Evolutionary conservation across 2,329 filamentous ascomycete genomes (phyloP), one percentile per base, ranked within the genome.

Genomic region (Sporothrix pseudoabietina): DNA sequence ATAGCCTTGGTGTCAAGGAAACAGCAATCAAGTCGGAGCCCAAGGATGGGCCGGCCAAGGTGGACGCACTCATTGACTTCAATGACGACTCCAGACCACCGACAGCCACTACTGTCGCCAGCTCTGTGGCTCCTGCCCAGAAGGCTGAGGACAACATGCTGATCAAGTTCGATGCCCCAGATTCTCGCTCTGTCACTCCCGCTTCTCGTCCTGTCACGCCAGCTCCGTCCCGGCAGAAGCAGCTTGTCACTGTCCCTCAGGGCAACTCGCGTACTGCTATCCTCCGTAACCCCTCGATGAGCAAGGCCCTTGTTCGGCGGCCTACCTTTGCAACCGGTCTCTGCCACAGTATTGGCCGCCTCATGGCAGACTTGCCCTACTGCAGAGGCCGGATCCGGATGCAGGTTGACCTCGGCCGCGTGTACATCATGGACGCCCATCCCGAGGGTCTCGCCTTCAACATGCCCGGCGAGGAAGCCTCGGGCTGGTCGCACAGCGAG

Each of bases 321-420:
- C 52, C 72, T 4, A 49, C n/a, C 0, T 74, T 76, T 54, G 19
- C 71, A 9, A 22, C 61, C 52, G 41, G 63, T 7, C 57, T 77
- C 4, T 74, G 30, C 59, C 44, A 32, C 30, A 32, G 69, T 75
- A 39, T 77, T 68, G 30, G 35, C 1, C 73, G 52, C 4, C 66
- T 79, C 9, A 55, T 78, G 9, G 61, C 32, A 1, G 73, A 73
- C 10, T 74, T 77, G 4, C 76, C 77, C 4, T 79, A 77, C 65
- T 63, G 74, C 8, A 59, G 70, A 9, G 77, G 78, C 35, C 77
- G 73, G n/a, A 54, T 80, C 14, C 71, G 72, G 6, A 59, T 80
- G 49, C 74, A 77, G 30, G 78, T 76, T 0, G 79, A 80, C 10
- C 71, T 81, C 10, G 80, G 80, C 3, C 78, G 80, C 6, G 75